Evolutionary conservation across 495 filamentous ascomycete genomes (phyloP).

Genomic region (Annulohypoxylon stygium): DNA sequence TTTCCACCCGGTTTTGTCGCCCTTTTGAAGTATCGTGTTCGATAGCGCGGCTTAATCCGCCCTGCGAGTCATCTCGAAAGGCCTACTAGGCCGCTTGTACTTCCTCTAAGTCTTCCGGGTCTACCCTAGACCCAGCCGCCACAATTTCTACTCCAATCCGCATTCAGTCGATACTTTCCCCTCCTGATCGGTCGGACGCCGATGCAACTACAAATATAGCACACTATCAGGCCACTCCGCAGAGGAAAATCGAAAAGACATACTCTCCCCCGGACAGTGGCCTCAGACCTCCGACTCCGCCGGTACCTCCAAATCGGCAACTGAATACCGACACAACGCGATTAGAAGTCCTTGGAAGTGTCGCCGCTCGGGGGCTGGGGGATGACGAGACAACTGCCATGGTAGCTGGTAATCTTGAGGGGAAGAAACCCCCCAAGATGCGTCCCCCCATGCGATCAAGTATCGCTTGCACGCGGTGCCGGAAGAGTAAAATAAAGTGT

Average conservation of each 20-base stretch:
- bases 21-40: constrained; percentile 28
- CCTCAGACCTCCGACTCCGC: constrained; percentile 33
- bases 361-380: constrained; percentile 39
- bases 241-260: constrained; percentile 55
- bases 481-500: constrained; percentile 85
- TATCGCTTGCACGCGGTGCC: constrained; percentile 83
- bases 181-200: constrained; percentile 57
- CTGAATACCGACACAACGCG: constrained; percentile 35
- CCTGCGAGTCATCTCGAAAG: constrained; percentile 32
- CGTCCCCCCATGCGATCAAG: constrained; percentile 77
- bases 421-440: constrained; percentile 64
- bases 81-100: constrained; percentile 33
- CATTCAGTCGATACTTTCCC: constrained; percentile 64
- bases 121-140: constrained; percentile 57
- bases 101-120: constrained; percentile 35
- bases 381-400: constrained; percentile 44
- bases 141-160: constrained; percentile 64
- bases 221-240: constrained; percentile 49
- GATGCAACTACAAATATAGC: constrained; percentile 53
- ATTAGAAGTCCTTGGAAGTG: constrained; percentile 34
- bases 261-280: constrained; percentile 49
- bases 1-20: constrained; percentile 6
- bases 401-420: constrained; percentile 52
- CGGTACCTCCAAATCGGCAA: constrained; percentile 30
- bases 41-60: constrained; percentile 37